These are phyloP conservation scores for Apiotrichum veenhuisii DNA, from an alignment of 1,284 basidiomycete genomes.

Conservation along the genomic window DNA sequence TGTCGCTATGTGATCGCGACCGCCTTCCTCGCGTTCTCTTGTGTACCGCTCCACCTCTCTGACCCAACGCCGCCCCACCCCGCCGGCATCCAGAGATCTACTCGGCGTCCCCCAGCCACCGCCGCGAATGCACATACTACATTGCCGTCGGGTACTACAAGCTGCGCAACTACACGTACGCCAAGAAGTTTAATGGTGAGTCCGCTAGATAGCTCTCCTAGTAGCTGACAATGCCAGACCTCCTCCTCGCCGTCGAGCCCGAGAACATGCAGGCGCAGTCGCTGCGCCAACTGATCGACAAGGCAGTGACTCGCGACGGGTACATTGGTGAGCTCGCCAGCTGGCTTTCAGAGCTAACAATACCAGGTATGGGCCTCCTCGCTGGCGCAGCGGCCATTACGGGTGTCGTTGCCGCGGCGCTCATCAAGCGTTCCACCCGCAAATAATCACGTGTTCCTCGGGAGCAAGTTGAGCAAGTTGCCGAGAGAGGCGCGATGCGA, in stretches of 20 bases:
- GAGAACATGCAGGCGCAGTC: slow-evolving; percentile 90
- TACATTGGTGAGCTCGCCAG: slow-evolving; percentile 55
- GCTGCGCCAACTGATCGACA: slow-evolving; percentile 77
- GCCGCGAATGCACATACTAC: slow-evolving; percentile 96
- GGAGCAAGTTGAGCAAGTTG: no score
- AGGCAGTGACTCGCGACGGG: slow-evolving; percentile 69
- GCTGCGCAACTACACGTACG: slow-evolving; percentile 91
- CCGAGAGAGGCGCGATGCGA: no score
- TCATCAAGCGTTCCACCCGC: slow-evolving; percentile 77
- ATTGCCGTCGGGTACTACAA: slow-evolving; percentile 96
- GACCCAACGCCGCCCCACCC: background rate
- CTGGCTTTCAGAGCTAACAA: slow-evolving; percentile 13
- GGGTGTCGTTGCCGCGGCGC: slow-evolving; percentile 71
- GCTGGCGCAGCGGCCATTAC: slow-evolving; percentile 85
- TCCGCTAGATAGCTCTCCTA: background rate
- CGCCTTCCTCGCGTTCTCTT: background rate
- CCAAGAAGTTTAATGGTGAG: slow-evolving; percentile 87
- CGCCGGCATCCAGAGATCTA: slow-evolving; percentile 69
- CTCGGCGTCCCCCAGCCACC: slow-evolving; percentile 75
- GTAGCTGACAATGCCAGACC: slow-evolving; percentile 55
- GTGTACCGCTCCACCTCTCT: background rate
- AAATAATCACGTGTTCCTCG: slow-evolving; percentile 1
- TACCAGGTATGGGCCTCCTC: slow-evolving; percentile 87
- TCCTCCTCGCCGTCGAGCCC: slow-evolving; percentile 90
- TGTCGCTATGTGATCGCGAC: no score